These are phyloP conservation scores for Xerocomellus amylosporus DNA, from an alignment of 768 basidiomycete genomes.

Conservation along the genomic window DNA sequence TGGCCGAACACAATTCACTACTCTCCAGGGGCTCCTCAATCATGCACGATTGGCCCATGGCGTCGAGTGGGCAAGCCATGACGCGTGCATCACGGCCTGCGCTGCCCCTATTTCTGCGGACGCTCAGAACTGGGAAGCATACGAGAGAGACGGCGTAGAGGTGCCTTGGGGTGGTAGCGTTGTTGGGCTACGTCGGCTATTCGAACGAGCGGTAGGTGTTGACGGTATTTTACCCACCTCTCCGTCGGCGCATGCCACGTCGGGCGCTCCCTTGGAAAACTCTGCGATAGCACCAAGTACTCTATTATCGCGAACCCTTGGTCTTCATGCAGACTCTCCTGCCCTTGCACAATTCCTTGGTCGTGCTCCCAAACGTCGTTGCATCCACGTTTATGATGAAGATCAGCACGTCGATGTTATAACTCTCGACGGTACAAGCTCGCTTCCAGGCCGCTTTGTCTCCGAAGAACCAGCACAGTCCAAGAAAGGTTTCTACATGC, in stretches of 20 bases:
- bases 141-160: constrained; percentile 40
- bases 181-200: constrained; percentile 46
- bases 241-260: not conserved
- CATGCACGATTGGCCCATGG: constrained; percentile 50
- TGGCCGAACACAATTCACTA: constrained; percentile 46
- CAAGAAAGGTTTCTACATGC: constrained; percentile 35
- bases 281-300: constrained; percentile 28
- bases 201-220: constrained; percentile 49
- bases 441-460: not conserved
- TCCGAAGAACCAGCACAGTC: not conserved
- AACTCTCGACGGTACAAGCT: constrained; percentile 6
- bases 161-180: constrained; percentile 34
- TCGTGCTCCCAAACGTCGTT: constrained; percentile 39
- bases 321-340: constrained; percentile 50
- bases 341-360: constrained; percentile 52
- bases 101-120: constrained; percentile 37
- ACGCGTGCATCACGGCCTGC: constrained; percentile 48
- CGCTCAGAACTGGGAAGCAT: constrained; percentile 33
- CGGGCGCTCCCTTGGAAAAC: constrained; percentile 6
- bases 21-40: constrained; percentile 50
- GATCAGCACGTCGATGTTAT: constrained; percentile 36
- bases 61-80: constrained; percentile 49
- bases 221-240: constrained; percentile 20
- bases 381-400: constrained; percentile 38
- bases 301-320: constrained; percentile 46